Base-by-base conservation (phyloP, 1,284 basidiomycete species). In the Melampsora americana region DNA sequence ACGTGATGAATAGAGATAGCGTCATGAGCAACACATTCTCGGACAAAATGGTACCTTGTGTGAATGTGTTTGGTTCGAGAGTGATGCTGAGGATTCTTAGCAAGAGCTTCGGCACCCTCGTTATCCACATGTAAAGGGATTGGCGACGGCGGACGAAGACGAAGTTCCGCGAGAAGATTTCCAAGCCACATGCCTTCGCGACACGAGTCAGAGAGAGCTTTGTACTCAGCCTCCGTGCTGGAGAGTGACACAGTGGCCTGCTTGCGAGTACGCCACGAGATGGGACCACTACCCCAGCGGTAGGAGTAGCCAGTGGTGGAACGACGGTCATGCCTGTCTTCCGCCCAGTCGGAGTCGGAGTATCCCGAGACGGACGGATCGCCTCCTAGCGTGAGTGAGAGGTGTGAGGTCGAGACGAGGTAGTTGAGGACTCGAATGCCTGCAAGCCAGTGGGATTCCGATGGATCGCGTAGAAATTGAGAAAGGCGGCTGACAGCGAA, bases 71-170 rank as follows among this genome's bases (percentile, higher is more conserved):
- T n/a, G n/a, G n/a, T n/a, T n/a, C n/a, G n/a, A n/a, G n/a, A n/a
- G n/a, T n/a, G n/a, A n/a, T n/a, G n/a, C n/a, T n/a, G n/a, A n/a
- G n/a, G 71, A 59, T 74, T 74, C n/a, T 74, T 48, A 18, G 62
- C 56, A 18, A 74, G 44, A 0, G 71, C 64, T 30, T 66, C 12
- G n/a, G 71, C 71, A 12, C 62, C 71, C 26, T 60, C n/a, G n/a
- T n/a, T n/a, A n/a, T n/a, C n/a, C n/a, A n/a, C n/a, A n/a, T n/a
- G n/a, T n/a, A n/a, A n/a, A 65, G 32, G 62, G 23, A 26, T 39
- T 14, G 77, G 75, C 32, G 77, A 77, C 14, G 86, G 71, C 14
- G 6, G 6, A 16, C 11, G 62, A 11, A 30, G n/a, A 11, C 12
- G 6, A 5, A 20, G 11, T 32, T 65, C 62, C 28, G 12, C 12